Conservation (phyloP, 2,329 filamentous ascomycete species). For the Magnaporthiopsis rhizophila region DNA sequence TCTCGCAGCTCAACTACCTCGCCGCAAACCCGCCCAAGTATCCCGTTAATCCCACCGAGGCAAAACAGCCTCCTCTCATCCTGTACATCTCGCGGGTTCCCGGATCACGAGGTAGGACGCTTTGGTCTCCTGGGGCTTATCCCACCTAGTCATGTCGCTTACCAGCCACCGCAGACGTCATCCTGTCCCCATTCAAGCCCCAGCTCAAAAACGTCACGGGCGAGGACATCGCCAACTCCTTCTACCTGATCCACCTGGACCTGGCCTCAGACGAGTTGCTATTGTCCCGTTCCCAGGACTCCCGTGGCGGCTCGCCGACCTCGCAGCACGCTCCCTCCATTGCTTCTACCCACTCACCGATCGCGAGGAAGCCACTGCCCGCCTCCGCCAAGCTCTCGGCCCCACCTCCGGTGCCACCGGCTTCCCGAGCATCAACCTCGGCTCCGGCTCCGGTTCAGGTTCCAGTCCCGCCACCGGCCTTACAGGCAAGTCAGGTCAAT, state of each 20-base stretch:
- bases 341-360: constrained; percentile 20
- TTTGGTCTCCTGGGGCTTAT: neutral
- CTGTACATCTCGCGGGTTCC: constrained; percentile 93
- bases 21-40: constrained; percentile 84
- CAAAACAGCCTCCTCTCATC: constrained; percentile 61
- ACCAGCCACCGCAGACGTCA: constrained; percentile 59
- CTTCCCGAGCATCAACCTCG: neutral
- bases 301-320: constrained; percentile 15
- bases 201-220: constrained; percentile 80
- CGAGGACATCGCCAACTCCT: constrained; percentile 75
- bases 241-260: constrained; percentile 87
- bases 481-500: neutral
- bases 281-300: neutral
- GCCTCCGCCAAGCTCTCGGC: constrained; percentile 16
- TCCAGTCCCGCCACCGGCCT: neutral
- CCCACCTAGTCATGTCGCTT: neutral
- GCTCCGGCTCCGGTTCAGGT: constrained; percentile 8
- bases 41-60: constrained; percentile 65
- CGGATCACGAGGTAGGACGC: constrained; percentile 68
- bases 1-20: constrained; percentile 70
- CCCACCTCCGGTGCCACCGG: neutral
- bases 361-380: constrained; percentile 46
- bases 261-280: constrained; percentile 44
- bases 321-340: neutral
- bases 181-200: constrained; percentile 85